These are phyloP conservation scores for Brassica nigra DNA, from an alignment of 345 rosid genomes.

Conservation along the genomic window DNA sequence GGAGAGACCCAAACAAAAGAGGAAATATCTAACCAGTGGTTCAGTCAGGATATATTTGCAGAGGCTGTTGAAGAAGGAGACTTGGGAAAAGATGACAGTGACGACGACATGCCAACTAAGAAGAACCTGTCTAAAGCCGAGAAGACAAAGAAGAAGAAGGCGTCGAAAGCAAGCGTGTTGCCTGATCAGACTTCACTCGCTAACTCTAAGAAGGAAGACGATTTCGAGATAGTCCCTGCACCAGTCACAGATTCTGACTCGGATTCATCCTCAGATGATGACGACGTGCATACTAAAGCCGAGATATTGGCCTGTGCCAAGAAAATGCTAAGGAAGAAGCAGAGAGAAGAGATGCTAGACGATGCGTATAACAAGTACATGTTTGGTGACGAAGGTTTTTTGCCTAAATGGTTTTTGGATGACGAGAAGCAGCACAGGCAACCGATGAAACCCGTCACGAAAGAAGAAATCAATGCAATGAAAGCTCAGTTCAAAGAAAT, in stretches of 20 bases:
- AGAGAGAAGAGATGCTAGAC: slow-evolving; percentile 77
- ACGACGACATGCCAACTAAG: slow-evolving; percentile 56
- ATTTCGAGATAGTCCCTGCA: slow-evolving; percentile 86
- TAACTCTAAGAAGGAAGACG: slow-evolving; percentile 50
- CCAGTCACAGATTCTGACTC: slow-evolving; percentile 76
- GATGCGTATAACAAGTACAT: slow-evolving; percentile 83
- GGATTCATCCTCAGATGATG: slow-evolving; percentile 73
- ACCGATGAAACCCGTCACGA: slow-evolving; percentile 74
- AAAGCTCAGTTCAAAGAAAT: slow-evolving; percentile 88
- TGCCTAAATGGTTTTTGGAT: slow-evolving; percentile 88
- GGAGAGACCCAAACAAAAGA: slow-evolving; percentile 62
- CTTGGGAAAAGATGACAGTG: slow-evolving; percentile 54
- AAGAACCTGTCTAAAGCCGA: slow-evolving; percentile 29
- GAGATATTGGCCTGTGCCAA: slow-evolving; percentile 90
- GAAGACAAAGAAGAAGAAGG: slow-evolving; percentile 49
- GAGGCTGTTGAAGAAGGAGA: slow-evolving; percentile 82
- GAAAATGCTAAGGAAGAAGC: slow-evolving; percentile 93
- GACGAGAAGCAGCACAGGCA: slow-evolving; percentile 84
- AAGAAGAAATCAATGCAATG: slow-evolving; percentile 87
- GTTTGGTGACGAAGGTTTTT: slow-evolving; percentile 69
- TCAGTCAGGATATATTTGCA: slow-evolving; percentile 79
- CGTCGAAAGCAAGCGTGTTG: slow-evolving; percentile 21
- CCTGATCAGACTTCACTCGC: slow-evolving; percentile 29
- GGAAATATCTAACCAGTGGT: slow-evolving; percentile 85
- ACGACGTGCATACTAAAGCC: slow-evolving; percentile 66